Percentiles rank a stretch among this genome's conserved stretches.
These are phyloP conservation scores for Allium cepa DNA, from an alignment of 106 monocot species.

Conservation along the genomic window DNA sequence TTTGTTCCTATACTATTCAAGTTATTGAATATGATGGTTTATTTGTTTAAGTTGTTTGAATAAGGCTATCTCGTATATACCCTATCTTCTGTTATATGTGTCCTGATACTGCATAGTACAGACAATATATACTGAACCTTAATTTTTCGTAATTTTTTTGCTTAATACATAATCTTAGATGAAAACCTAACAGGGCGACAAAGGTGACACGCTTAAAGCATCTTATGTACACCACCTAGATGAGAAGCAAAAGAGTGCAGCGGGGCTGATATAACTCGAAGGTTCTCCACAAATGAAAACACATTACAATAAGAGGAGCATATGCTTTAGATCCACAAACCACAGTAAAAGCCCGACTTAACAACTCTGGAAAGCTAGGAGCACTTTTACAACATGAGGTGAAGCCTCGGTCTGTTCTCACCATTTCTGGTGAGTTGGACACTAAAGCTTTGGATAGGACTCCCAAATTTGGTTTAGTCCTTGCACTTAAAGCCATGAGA, in stretches of 20 bases:
- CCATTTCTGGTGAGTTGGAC: conserved; percentile 83
- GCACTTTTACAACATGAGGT: conserved; percentile 79
- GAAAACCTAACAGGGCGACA: conserved; percentile 43
- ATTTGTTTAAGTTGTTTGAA: too few relatives aligned
- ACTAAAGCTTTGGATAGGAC: conserved; percentile 78
- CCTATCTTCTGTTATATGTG: too few relatives aligned
- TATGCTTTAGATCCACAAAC: conserved; percentile 64
- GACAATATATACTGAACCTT: too few relatives aligned
- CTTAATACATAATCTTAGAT: not conserved
- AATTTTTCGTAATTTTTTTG: not conserved
- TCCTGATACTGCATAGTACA: too few relatives aligned
- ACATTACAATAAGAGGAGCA: conserved; percentile 49
- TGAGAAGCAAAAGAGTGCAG: conserved; percentile 50
- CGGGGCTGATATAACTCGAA: conserved; percentile 64
- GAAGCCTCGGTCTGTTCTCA: conserved; percentile 65
- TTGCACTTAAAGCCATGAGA: conserved; percentile 81
- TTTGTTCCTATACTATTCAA: too few relatives aligned
- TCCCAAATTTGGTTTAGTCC: conserved; percentile 78
- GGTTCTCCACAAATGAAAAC: conserved; percentile 87
- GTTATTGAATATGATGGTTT: too few relatives aligned
- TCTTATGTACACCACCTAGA: conserved; percentile 68
- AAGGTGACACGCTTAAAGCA: conserved; percentile 71
- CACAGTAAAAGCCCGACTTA: conserved; percentile 65
- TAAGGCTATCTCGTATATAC: too few relatives aligned
- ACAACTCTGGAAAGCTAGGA: conserved; percentile 83